Evolutionary conservation across 176 grass and related monocot genomes (phyloP).

Genomic region (Alopecurus myosuroides): DNA sequence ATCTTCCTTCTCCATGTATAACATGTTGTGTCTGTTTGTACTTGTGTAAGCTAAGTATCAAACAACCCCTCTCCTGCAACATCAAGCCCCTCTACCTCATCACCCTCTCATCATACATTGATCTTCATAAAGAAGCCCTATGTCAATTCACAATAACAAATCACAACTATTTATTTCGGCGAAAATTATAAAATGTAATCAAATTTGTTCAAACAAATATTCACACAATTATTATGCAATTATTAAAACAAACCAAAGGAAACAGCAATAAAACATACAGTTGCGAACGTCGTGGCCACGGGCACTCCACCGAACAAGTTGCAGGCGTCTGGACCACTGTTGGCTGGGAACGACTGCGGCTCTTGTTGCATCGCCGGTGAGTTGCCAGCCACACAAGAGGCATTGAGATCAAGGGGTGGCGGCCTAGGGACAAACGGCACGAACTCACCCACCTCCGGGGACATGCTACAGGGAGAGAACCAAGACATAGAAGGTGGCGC

Average conservation of each 20-base stretch:
- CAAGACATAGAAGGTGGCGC: too few species aligned
- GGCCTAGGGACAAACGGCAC: too few species aligned
- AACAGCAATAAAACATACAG: neutral
- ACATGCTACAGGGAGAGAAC: too few species aligned
- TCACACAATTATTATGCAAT: neutral
- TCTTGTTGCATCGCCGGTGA: too few species aligned
- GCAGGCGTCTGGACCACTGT: too few species aligned
- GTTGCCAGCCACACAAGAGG: too few species aligned
- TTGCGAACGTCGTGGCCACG: neutral
- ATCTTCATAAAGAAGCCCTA: neutral
- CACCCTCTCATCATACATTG: neutral
- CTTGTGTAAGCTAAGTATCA: neutral
- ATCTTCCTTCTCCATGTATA: too few species aligned
- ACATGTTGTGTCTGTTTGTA: too few species aligned
- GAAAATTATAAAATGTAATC: neutral
- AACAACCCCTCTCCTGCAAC: neutral
- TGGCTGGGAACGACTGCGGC: too few species aligned
- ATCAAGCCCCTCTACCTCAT: neutral
- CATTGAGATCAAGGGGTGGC: too few species aligned
- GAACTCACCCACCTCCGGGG: too few species aligned
- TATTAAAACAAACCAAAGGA: neutral
- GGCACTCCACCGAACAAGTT: neutral
- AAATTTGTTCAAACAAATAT: neutral
- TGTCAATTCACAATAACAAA: neutral
- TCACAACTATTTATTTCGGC: neutral